Conservation (phyloP, 2,329 filamentous ascomycete genomes). For the Gaeumannomyces tritici region DNA sequence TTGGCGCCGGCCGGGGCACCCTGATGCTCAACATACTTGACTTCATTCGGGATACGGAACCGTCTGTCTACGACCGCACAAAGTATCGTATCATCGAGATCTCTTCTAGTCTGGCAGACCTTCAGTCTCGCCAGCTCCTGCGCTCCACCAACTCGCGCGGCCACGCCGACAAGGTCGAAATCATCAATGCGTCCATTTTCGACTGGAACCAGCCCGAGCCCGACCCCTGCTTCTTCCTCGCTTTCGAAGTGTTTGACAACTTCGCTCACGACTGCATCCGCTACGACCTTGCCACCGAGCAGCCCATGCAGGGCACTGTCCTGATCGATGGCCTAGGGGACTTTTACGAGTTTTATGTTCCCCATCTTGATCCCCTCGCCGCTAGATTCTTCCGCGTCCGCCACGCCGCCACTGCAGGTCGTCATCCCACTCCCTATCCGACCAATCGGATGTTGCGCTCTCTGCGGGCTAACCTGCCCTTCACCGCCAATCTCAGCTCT, state of each 20-base stretch:
- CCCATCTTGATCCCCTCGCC: slow-evolving; percentile 70
- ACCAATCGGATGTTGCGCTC: slow-evolving; percentile 45
- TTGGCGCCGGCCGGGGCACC: slow-evolving; percentile 94
- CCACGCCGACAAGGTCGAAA: slow-evolving; percentile 79
- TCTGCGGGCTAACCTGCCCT: slow-evolving; percentile 55
- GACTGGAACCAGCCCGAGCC: slow-evolving; percentile 86
- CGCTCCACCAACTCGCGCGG: slow-evolving; percentile 47
- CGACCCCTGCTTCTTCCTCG: slow-evolving; percentile 92
- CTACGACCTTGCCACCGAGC: slow-evolving; percentile 73
- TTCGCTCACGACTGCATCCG: slow-evolving; percentile 92
- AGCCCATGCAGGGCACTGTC: slow-evolving; percentile 80
- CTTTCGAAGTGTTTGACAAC: slow-evolving; percentile 97
- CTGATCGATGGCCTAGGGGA: slow-evolving; percentile 78
- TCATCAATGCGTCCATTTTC: slow-evolving; percentile 91
- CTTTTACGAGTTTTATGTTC: slow-evolving; percentile 89
- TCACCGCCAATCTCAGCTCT: slow-evolving; percentile 64
- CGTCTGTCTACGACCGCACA: slow-evolving; percentile 87
- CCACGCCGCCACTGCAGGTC: slow-evolving; percentile 59
- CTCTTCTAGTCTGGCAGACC: slow-evolving; percentile 64
- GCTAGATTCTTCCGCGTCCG: slow-evolving; percentile 77
- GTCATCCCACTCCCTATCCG: slow-evolving; percentile 53
- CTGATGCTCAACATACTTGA: slow-evolving; percentile 97
- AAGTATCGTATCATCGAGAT: slow-evolving; percentile 97
- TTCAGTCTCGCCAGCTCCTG: slow-evolving; percentile 63
- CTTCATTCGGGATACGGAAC: slow-evolving; percentile 83